Percentiles rank a stretch among this genome's conserved stretches.
phyloP scores from a whole-genome alignment of 352 stramenopile species.

The Pythium folliculosum region DNA sequence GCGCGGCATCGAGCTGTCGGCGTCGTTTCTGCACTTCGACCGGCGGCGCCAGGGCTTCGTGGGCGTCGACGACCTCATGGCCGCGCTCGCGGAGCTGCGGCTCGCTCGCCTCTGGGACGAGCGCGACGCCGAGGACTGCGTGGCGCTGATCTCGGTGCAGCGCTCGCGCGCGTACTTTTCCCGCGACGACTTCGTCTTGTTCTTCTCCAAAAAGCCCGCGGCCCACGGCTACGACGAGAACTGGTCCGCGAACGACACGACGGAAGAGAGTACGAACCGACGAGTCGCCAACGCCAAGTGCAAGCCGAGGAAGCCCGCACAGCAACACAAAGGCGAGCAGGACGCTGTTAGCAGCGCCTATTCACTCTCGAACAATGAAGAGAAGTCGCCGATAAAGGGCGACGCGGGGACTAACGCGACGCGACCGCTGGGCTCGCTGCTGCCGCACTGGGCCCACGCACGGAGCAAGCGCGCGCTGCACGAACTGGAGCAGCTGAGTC shows the following conservation, averaged over 20 bases:
- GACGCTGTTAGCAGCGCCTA: neutral
- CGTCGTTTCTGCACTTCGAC: slow-evolving; percentile 67
- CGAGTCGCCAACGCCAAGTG: neutral
- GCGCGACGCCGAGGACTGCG: slow-evolving; percentile 47
- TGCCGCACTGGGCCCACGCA: slow-evolving; percentile 64
- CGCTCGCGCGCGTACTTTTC: slow-evolving; percentile 57
- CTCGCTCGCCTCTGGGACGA: slow-evolving; percentile 41
- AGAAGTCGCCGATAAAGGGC: slow-evolving; percentile 14
- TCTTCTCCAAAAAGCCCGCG: slow-evolving; percentile 26
- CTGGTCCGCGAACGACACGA: neutral
- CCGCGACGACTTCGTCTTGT: slow-evolving; percentile 55
- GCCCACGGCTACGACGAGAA: slow-evolving; percentile 18
- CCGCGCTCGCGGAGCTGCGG: slow-evolving; percentile 48
- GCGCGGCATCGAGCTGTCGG: slow-evolving; percentile 48
- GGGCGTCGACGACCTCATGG: slow-evolving; percentile 51
- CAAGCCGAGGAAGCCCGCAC: neutral
- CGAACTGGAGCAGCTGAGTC: slow-evolving; percentile 45
- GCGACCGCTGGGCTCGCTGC: slow-evolving; percentile 34
- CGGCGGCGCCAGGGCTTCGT: slow-evolving; percentile 46
- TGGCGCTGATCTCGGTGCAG: slow-evolving; percentile 36
- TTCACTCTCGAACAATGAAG: slow-evolving; percentile 30
- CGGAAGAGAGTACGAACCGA: neutral
- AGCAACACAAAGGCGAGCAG: neutral
- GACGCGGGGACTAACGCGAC: neutral
- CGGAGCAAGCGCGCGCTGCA: slow-evolving; percentile 68